Conservation (phyloP, 805 yeast genomes). For the Hanseniaspora thailandica region DNA sequence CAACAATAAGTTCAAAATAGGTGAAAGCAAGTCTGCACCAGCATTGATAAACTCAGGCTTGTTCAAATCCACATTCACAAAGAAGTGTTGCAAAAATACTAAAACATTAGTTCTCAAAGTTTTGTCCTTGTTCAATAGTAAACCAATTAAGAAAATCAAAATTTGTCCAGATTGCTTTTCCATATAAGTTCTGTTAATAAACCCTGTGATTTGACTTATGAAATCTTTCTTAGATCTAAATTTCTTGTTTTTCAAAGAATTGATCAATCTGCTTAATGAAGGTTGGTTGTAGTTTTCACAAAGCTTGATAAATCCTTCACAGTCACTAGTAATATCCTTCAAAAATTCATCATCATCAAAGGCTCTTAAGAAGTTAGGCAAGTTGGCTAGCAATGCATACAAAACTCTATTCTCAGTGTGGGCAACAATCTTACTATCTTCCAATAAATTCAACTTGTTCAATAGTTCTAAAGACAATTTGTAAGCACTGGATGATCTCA, state of each 20-base stretch:
- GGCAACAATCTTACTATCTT: constrained; percentile 68
- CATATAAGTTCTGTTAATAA: constrained; percentile 57
- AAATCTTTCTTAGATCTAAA: constrained; percentile 89
- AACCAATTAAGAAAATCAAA: constrained; percentile 63
- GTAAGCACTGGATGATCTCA: constrained; percentile 69
- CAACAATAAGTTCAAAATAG: constrained; percentile 62
- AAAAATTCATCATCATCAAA: constrained; percentile 45
- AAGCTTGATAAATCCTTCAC: constrained; percentile 47
- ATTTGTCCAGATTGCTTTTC: constrained; percentile 64
- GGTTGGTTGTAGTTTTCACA: constrained; percentile 47
- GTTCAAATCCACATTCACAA: constrained; percentile 67
- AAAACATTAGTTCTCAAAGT: constrained; percentile 79
- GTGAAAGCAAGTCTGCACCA: constrained; percentile 91
- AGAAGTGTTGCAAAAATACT: constrained; percentile 57
- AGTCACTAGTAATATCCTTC: constrained; percentile 41
- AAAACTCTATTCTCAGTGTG: constrained; percentile 57
- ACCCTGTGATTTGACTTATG: constrained; percentile 62
- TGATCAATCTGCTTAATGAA: constrained; percentile 56
- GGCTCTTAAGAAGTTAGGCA: constrained; percentile 78
- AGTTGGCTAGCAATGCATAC: constrained; percentile 59
- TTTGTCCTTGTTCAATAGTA: constrained; percentile 58
- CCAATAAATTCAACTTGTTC: constrained; percentile 54
- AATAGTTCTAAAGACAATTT: constrained; percentile 64
- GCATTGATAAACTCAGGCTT: constrained; percentile 72
- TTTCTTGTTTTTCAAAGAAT: constrained; percentile 62